Conservation (phyloP, 2,329 filamentous ascomycete species). For the Cordyceps cateniannulata region DNA sequence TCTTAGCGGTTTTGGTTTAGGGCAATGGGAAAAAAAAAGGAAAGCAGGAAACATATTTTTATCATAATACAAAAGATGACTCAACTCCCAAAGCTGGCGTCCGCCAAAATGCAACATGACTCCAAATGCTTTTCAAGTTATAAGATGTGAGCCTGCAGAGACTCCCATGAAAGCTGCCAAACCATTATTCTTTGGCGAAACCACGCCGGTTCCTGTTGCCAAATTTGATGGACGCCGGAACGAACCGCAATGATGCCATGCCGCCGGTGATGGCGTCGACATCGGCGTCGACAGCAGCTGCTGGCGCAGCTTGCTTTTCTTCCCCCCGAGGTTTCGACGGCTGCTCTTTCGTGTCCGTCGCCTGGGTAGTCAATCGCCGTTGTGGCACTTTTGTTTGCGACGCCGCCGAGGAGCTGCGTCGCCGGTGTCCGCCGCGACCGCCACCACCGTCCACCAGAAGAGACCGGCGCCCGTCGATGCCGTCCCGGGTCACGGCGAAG, state of each 20-base stretch:
- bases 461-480: slow-evolving; percentile 79
- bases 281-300: slow-evolving; percentile 26
- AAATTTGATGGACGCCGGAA: slow-evolving; percentile 62
- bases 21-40: not conserved
- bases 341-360: slow-evolving; percentile 9
- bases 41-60: not conserved
- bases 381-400: slow-evolving; percentile 27
- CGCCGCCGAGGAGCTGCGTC: slow-evolving; percentile 41
- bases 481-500: slow-evolving; percentile 78
- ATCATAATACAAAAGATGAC: not conserved
- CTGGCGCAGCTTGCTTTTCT: slow-evolving; percentile 11
- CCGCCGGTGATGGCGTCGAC: slow-evolving; percentile 58
- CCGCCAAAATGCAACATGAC: not conserved
- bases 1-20: slow-evolving; percentile 4
- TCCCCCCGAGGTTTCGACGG: not conserved
- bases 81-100: not conserved
- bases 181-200: slow-evolving; percentile 25
- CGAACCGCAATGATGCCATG: slow-evolving; percentile 67
- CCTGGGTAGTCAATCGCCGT: slow-evolving; percentile 26
- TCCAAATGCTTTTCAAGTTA: not conserved
- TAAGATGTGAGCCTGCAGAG: not conserved
- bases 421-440: slow-evolving; percentile 30
- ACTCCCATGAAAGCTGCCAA: not conserved
- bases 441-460: slow-evolving; percentile 56
- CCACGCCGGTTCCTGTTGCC: slow-evolving; percentile 48